Evolutionary conservation across 441 rosid species (phyloP).

Genomic region (Hypseocharis bilobata): DNA sequence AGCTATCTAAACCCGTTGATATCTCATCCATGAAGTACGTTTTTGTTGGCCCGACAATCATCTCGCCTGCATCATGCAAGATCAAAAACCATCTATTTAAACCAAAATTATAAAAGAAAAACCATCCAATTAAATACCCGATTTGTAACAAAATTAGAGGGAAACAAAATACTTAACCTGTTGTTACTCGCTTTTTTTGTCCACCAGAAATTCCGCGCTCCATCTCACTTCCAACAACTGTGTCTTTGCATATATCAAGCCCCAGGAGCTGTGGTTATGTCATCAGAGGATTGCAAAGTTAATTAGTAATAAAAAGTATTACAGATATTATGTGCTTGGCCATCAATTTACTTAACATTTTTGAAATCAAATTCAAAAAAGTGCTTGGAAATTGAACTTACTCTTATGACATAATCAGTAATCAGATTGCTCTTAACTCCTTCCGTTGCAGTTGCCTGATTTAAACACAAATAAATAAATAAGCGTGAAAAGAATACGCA

Average conservation of each 20-base stretch:
- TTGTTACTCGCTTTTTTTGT: conserved; percentile 76
- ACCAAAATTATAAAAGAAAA: too few species aligned
- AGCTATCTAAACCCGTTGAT: conserved; percentile 89
- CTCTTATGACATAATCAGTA: conserved; percentile 60
- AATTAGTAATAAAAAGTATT: too few species aligned
- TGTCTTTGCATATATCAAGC: conserved; percentile 84
- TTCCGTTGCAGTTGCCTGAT: conserved; percentile 54
- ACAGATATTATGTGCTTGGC: too few species aligned
- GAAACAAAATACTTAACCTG: conserved; percentile 32
- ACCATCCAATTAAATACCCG: background rate
- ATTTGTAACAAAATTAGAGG: too few species aligned
- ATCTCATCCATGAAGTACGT: conserved; percentile 87
- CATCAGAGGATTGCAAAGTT: too few species aligned
- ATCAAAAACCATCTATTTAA: too few species aligned
- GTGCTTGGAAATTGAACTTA: conserved; percentile 17
- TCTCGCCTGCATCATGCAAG: conserved; percentile 64
- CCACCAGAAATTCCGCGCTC: conserved; percentile 78
- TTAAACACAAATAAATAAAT: too few species aligned
- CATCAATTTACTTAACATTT: too few species aligned
- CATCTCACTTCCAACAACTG: conserved; percentile 82
- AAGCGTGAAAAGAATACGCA: too few species aligned
- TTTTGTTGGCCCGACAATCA: conserved; percentile 91
- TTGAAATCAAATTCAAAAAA: background rate
- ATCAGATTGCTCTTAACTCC: conserved; percentile 53
- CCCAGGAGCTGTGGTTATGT: conserved; percentile 84